Evolutionary conservation across 2,329 filamentous ascomycete genomes (phyloP).

Genomic region (Apiospora saccharicola): DNA sequence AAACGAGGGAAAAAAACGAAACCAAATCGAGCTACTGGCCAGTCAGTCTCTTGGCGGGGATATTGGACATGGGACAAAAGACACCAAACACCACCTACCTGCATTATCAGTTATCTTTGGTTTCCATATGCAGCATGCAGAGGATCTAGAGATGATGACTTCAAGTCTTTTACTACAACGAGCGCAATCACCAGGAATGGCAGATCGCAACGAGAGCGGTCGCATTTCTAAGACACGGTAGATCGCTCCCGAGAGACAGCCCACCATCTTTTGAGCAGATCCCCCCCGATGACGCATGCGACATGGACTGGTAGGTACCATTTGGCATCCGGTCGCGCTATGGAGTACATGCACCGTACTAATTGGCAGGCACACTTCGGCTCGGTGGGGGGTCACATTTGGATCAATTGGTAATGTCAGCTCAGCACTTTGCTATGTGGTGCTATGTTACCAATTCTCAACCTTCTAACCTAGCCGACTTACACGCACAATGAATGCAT

Average conservation of each 20-base stretch:
- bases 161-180: too few relatives aligned
- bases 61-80: not conserved
- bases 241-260: not conserved
- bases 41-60: not conserved
- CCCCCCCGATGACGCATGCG: constrained; percentile 6
- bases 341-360: not conserved
- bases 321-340: not conserved
- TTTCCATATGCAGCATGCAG: not conserved
- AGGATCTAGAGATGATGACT: not conserved
- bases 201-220: constrained; percentile 3
- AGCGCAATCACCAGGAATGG: not conserved
- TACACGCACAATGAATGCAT: not conserved
- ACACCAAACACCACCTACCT: not conserved
- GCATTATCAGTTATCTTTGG: too few relatives aligned
- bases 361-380: not conserved
- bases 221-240: not conserved
- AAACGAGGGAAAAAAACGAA: not conserved
- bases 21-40: not conserved
- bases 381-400: not conserved
- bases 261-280: not conserved
- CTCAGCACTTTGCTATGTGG: too few relatives aligned
- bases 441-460: not conserved
- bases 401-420: not conserved
- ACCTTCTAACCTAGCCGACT: not conserved
- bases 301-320: not conserved